Percentiles rank a stretch among this genome's conserved stretches.
phyloP scores from a whole-genome alignment of 2,329 filamentous ascomycete genomes.

The Talaromyces verruculosus region DNA sequence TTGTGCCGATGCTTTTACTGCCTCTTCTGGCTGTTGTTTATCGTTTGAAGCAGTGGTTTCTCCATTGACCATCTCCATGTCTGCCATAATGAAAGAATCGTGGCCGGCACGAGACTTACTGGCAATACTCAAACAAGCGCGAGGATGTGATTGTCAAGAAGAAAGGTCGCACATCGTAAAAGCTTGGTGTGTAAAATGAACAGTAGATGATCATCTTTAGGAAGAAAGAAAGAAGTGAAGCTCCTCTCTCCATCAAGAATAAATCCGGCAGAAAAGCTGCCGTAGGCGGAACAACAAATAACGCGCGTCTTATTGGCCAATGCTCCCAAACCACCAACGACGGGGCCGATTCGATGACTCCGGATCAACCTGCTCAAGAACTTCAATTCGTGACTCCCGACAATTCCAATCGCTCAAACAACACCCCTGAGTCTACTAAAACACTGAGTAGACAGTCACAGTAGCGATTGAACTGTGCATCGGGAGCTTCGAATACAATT shows the following conservation, averaged over 20 bases:
- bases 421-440: neutral
- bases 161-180: neutral
- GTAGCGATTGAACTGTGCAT: neutral
- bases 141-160: neutral
- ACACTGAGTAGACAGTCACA: constrained; percentile 19
- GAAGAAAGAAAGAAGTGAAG: neutral
- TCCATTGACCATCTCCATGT: neutral
- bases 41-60: neutral
- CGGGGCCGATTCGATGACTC: constrained; percentile 6
- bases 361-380: constrained; percentile 3
- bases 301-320: constrained; percentile 13
- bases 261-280: constrained; percentile 20
- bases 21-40: constrained; percentile 25
- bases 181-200: neutral
- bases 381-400: constrained; percentile 5
- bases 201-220: neutral
- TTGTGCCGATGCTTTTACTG: constrained; percentile 25
- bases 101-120: constrained; percentile 2
- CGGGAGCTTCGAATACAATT: neutral
- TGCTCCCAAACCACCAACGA: neutral
- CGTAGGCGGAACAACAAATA: constrained; percentile 10
- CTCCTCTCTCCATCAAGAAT: constrained; percentile 2
- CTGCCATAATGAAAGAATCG: constrained; percentile 12
- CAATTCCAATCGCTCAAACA: neutral
- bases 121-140: neutral